A percentile compares a stretch with the other conserved stretches of the same genome.
Evolutionary conservation across 257 asterid genomes (phyloP).

Genomic region (Paulownia fortunei): DNA sequence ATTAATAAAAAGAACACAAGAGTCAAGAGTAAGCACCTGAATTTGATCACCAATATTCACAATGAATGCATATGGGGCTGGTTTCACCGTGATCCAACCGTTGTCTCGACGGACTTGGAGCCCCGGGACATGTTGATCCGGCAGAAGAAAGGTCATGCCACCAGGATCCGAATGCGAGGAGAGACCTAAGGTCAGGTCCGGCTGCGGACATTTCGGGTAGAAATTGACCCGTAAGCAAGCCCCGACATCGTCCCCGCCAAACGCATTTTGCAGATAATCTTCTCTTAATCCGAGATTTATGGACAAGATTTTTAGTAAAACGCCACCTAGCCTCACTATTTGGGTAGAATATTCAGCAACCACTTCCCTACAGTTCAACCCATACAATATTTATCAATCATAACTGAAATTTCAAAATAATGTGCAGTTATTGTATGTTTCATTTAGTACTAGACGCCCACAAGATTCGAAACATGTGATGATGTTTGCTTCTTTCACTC

Average conservation of each 20-base stretch:
- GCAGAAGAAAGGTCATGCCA: constrained; percentile 77
- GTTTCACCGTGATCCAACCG: constrained; percentile 79
- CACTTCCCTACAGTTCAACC: constrained; percentile 53
- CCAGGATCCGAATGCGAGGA: constrained; percentile 94
- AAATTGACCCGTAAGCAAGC: constrained; percentile 85
- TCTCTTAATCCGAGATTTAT: constrained; percentile 63
- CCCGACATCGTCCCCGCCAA: constrained; percentile 80
- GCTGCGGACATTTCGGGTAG: constrained; percentile 89
- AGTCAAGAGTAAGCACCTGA: constrained; percentile 53
- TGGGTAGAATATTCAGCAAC: constrained; percentile 64
- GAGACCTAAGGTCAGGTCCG: constrained; percentile 78
- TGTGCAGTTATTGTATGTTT: neutral
- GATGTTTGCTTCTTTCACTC: neutral
- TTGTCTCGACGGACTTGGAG: constrained; percentile 71
- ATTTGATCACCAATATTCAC: constrained; percentile 89
- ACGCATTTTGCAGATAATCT: constrained; percentile 56
- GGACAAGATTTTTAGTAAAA: constrained; percentile 58
- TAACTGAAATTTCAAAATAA: neutral
- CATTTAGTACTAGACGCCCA: neutral
- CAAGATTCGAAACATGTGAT: neutral
- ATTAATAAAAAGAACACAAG: neutral
- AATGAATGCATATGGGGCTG: constrained; percentile 76
- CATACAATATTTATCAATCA: neutral
- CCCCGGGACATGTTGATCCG: constrained; percentile 75
- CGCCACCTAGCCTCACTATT: constrained; percentile 72